Base-by-base conservation (phyloP, 805 yeast genomes). In the Suhomyces sp. region DNA sequence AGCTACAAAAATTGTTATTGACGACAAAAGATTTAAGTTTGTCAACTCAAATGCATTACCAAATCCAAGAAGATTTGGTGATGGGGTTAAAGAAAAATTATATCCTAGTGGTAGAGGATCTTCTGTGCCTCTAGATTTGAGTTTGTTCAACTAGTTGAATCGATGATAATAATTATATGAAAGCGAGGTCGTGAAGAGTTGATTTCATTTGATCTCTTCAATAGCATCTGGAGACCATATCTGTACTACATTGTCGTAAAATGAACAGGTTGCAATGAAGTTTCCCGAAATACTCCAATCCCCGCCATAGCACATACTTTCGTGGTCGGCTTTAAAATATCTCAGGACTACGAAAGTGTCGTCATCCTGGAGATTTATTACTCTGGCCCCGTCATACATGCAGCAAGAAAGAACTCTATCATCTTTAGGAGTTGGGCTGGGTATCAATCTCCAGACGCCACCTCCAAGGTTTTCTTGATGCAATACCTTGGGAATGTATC, bases 21-120 rank as follows among this genome's bases (percentile, higher is more conserved):
- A 86, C 47, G 93, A 85, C 53, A 44, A 58, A 19, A 66, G 90
- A 48, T 88, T 81, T 67, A 75, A 72, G 45, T 90, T 87, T 68
- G 54, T 66, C 3, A 85, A 85, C 54, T 71, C 74, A 12, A 60
- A 64, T 27, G 83, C 87, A 16, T 66, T 93, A 28, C 98, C 98
- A 0, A 79, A 78, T 47, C 98, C 98, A n/a, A 72, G 98, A 46
- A 72, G 75, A 32, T 88, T 84, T 52, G 79, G 75, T 34, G 84
- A 81, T 3, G 56, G 54, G 2, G 43, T 36, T 19, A 51, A 44
- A 12, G 74, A 74, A 39, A 88, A 91, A 56, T 65, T 88, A 45
- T 93, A 93, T 63, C 96, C 98, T 12, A 86, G 96, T 61, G 98
- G 98, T 10, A 74, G 96, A 48, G 98, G 98, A 3, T 77, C 88